phyloP scores from a whole-genome alignment of 768 basidiomycete genomes.

The Hypsizygus marmoreus region DNA sequence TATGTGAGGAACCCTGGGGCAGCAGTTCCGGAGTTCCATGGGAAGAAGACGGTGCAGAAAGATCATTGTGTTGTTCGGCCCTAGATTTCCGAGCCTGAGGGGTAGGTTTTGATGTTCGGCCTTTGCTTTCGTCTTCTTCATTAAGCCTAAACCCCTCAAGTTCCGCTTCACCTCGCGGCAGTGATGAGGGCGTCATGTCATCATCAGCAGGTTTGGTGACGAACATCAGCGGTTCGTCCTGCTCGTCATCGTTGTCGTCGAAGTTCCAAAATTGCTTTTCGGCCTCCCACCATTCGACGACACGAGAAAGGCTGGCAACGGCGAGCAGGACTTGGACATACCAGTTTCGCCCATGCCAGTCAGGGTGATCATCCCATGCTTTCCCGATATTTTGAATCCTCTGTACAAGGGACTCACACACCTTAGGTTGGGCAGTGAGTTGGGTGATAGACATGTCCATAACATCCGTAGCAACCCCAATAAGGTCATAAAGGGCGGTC shows the following conservation, averaged over 20 bases:
- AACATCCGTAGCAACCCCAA: slow-evolving; percentile 91
- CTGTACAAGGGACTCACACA: slow-evolving; percentile 85
- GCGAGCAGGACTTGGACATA: slow-evolving; percentile 96
- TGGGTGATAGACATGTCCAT: slow-evolving; percentile 86
- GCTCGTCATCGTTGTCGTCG: slow-evolving; percentile 87
- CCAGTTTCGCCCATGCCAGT: slow-evolving; percentile 98
- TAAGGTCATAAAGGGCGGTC: slow-evolving; percentile 87
- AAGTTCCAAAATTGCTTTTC: slow-evolving; percentile 99
- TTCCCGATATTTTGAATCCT: slow-evolving; percentile 90
- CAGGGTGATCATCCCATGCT: slow-evolving; percentile 96
- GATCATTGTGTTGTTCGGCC: slow-evolving; percentile 58
- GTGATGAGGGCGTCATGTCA: slow-evolving; percentile 27
- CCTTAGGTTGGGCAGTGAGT: slow-evolving; percentile 82
- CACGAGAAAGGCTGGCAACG: slow-evolving; percentile 92
- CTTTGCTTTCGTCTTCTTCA: slow-evolving; percentile 53
- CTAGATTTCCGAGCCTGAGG: slow-evolving; percentile 56
- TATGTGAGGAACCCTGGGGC: slow-evolving; percentile 41
- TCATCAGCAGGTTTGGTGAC: slow-evolving; percentile 89
- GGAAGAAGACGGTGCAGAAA: slow-evolving; percentile 35
- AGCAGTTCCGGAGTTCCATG: slow-evolving; percentile 34
- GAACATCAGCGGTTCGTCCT: slow-evolving; percentile 89
- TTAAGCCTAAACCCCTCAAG: slow-evolving; percentile 49
- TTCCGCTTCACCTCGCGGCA: slow-evolving; percentile 42
- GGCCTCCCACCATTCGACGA: slow-evolving; percentile 99
- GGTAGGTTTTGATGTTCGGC: slow-evolving; percentile 50